These are phyloP conservation scores for Coemansia sp. DNA, from an alignment of 192 early-diverging fungal genomes.

Conservation along the genomic window DNA sequence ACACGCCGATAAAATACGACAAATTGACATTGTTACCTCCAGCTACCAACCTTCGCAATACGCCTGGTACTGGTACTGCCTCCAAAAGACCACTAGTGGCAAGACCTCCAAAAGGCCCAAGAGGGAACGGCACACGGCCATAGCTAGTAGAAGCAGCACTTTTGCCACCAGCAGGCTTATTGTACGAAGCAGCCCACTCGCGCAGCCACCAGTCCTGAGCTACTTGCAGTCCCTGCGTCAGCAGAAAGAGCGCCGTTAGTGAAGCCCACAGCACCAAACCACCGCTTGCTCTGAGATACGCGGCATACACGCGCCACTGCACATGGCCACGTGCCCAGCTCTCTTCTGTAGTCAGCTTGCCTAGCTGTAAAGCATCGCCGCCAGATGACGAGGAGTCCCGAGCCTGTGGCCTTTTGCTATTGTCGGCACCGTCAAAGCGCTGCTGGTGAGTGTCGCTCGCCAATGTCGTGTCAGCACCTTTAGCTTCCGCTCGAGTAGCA, in stretches of 20 bases:
- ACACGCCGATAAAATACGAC: constrained; percentile 72
- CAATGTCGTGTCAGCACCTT: constrained; percentile 14
- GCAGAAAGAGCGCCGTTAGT: constrained; percentile 32
- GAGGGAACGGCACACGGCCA: neutral
- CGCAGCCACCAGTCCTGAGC: constrained; percentile 55
- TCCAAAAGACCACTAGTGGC: neutral
- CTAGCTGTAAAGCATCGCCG: constrained; percentile 13
- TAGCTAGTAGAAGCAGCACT: neutral
- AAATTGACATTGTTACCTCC: constrained; percentile 62
- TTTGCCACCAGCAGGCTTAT: neutral
- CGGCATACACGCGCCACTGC: constrained; percentile 67
- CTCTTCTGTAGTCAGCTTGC: constrained; percentile 79
- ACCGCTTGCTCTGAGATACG: constrained; percentile 71
- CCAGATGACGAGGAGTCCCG: neutral
- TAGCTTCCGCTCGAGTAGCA: constrained; percentile 17
- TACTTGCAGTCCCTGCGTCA: constrained; percentile 32
- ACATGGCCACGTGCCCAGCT: constrained; percentile 78
- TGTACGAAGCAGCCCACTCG: constrained; percentile 47
- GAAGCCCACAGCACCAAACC: constrained; percentile 62
- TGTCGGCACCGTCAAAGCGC: constrained; percentile 26
- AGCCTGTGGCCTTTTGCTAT: constrained; percentile 51
- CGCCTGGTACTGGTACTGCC: constrained; percentile 18
- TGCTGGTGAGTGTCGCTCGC: constrained; percentile 7
- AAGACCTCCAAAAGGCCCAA: neutral
- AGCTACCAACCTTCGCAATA: constrained; percentile 65